These are phyloP conservation scores for Persicaria tinctoria DNA, from an alignment of 148 eudicot genomes.

Conservation along the genomic window DNA sequence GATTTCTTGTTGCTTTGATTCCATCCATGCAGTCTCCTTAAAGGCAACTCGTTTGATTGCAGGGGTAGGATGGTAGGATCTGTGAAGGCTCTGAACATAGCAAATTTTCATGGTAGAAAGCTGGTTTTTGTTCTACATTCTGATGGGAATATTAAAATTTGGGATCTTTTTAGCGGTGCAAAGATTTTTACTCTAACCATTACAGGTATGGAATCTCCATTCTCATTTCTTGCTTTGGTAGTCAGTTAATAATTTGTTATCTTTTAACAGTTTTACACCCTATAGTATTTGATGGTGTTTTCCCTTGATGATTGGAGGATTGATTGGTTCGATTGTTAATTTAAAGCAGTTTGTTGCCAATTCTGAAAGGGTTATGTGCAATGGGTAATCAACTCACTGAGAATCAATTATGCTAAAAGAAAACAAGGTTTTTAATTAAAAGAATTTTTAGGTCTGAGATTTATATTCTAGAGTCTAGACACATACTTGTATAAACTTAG, in stretches of 20 bases:
- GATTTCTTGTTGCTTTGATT: not conserved
- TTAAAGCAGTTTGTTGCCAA: not conserved
- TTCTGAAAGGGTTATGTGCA: not conserved
- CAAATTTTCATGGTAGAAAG: conserved; percentile 49
- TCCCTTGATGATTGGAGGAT: not conserved
- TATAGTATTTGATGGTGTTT: not conserved
- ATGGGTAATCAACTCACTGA: not conserved
- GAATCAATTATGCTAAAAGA: not conserved
- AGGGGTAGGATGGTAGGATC: conserved; percentile 57
- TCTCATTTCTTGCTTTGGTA: not conserved
- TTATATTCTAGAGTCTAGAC: not conserved
- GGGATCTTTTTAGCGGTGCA: conserved; percentile 64
- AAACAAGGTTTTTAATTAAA: not conserved
- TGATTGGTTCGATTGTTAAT: not conserved
- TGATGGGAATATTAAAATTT: conserved; percentile 64
- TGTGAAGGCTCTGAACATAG: conserved; percentile 58
- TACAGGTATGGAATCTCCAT: conserved; percentile 35
- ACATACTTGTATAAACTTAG: not conserved
- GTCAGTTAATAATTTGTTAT: not conserved
- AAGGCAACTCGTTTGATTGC: conserved; percentile 15
- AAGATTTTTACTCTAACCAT: conserved; percentile 45
- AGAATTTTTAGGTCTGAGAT: not conserved
- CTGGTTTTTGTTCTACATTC: conserved; percentile 78
- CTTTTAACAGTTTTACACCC: not conserved
- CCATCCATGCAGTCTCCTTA: not conserved